Percentiles rank a stretch among this genome's conserved stretches.
Evolutionary conservation across 768 basidiomycete genomes (phyloP).

Genomic region (Suillus subluteus): DNA sequence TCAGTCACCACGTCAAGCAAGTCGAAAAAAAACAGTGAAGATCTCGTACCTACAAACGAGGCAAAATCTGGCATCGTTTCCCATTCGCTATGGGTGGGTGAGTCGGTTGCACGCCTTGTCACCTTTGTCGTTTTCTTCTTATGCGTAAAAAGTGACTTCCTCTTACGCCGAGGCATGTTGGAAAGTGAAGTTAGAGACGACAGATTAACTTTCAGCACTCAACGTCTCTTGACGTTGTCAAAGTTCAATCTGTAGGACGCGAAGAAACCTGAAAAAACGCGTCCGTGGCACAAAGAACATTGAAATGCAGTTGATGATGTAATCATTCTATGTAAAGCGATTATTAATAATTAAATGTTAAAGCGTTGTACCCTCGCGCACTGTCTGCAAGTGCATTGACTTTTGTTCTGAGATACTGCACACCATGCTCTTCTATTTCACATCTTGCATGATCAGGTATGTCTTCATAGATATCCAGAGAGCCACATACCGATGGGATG

Average conservation of each 20-base stretch:
- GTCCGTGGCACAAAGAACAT: conserved; percentile 24
- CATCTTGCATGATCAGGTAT: conserved; percentile 46
- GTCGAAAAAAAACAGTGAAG: not conserved
- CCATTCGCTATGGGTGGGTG: conserved; percentile 16
- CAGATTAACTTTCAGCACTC: not conserved
- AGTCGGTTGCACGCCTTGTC: no score
- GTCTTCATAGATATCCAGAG: conserved; percentile 34
- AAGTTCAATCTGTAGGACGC: not conserved
- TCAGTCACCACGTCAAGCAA: not conserved
- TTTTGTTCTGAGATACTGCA: conserved; percentile 4
- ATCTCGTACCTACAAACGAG: conserved; percentile 24
- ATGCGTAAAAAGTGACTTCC: conserved; percentile 16
- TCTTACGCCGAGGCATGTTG: conserved; percentile 31
- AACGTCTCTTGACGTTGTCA: not conserved
- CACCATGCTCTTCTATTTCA: conserved; percentile 46
- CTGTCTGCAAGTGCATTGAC: conserved; percentile 5
- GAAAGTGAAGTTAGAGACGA: conserved; percentile 3
- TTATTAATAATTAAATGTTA: not conserved
- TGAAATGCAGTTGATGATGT: conserved; percentile 17
- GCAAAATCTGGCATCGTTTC: conserved; percentile 14
- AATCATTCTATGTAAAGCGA: conserved; percentile 23
- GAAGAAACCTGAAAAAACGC: conserved; percentile 24
- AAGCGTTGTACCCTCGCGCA: conserved; percentile 4
- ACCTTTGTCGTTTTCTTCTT: conserved; percentile 12
- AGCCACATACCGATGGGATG: not conserved